Percentiles rank a stretch among this genome's conserved stretches.
phyloP scores from a whole-genome alignment of 2,329 filamentous ascomycete species.

The Pseudogymnoascus sp. region DNA sequence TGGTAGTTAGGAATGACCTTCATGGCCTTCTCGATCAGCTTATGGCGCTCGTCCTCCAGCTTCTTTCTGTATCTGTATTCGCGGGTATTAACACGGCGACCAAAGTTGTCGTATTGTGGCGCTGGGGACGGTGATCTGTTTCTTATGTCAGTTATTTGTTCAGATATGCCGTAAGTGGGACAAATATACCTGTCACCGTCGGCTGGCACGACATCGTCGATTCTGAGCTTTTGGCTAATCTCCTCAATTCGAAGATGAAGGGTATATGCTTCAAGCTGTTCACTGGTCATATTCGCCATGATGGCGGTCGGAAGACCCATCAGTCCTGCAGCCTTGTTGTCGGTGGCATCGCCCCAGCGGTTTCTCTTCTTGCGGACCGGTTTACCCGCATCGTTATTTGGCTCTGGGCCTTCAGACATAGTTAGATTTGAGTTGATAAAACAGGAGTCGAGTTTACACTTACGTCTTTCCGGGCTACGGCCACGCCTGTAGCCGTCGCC shows the following conservation, averaged over 20 bases:
- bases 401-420: slow-evolving; percentile 20
- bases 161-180: not conserved
- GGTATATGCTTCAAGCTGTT: slow-evolving; percentile 96
- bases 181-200: slow-evolving; percentile 80
- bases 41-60: slow-evolving; percentile 97
- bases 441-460: slow-evolving; percentile 26
- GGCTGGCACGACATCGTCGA: slow-evolving; percentile 96
- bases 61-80: slow-evolving; percentile 98
- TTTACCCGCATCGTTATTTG: slow-evolving; percentile 60
- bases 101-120: slow-evolving; percentile 98
- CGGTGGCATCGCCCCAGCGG: slow-evolving; percentile 91
- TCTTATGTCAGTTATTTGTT: not conserved
- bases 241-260: slow-evolving; percentile 96
- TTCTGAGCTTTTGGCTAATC: slow-evolving; percentile 97
- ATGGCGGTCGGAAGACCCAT: slow-evolving; percentile 98
- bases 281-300: slow-evolving; percentile 93
- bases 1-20: slow-evolving; percentile 99
- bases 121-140: slow-evolving; percentile 85
- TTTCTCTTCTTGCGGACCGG: slow-evolving; percentile 91
- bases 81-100: slow-evolving; percentile 97
- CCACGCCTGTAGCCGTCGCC: slow-evolving; percentile 62
- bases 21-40: slow-evolving; percentile 97
- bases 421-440: slow-evolving; percentile 37
- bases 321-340: slow-evolving; percentile 96
- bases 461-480: slow-evolving; percentile 79